These are phyloP conservation scores for Edaphochlamys debaryana DNA, from an alignment of 139 green algal genomes.

Conservation along the genomic window DNA sequence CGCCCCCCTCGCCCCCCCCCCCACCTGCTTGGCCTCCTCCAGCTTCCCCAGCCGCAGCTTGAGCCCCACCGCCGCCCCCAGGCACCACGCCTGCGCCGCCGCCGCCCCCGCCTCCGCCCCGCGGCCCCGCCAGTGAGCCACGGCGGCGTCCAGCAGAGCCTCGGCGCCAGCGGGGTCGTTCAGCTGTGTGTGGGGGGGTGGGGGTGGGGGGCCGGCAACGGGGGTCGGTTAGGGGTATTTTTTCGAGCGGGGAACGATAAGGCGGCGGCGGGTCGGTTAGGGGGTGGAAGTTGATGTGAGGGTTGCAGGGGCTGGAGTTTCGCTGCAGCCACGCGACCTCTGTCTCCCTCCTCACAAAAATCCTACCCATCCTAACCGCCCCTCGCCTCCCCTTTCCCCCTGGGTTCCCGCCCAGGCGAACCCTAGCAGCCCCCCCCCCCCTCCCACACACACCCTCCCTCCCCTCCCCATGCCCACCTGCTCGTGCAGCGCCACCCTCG, in stretches of 20 bases:
- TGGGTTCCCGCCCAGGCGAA: not conserved
- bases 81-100: constrained; percentile 59
- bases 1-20: no score
- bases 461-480: constrained; percentile 26
- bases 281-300: no score
- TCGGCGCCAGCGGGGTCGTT: constrained; percentile 61
- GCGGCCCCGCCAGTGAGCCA: constrained; percentile 52
- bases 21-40: constrained; percentile 36
- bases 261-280: no score
- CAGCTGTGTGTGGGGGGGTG: constrained; percentile 25
- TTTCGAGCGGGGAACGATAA: no score
- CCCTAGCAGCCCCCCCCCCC: not conserved
- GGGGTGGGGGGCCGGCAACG: no score
- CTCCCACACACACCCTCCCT: not conserved
- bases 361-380: no score
- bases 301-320: no score
- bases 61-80: constrained; percentile 68
- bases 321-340: no score
- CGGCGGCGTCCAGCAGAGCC: constrained; percentile 51
- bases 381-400: no score
- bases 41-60: constrained; percentile 69
- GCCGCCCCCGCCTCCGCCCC: constrained; percentile 17
- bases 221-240: no score
- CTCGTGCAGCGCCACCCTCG: constrained; percentile 67
- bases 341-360: no score